Evolutionary conservation across 345 rosid species (phyloP).

Genomic region (Heritiera fomes): DNA sequence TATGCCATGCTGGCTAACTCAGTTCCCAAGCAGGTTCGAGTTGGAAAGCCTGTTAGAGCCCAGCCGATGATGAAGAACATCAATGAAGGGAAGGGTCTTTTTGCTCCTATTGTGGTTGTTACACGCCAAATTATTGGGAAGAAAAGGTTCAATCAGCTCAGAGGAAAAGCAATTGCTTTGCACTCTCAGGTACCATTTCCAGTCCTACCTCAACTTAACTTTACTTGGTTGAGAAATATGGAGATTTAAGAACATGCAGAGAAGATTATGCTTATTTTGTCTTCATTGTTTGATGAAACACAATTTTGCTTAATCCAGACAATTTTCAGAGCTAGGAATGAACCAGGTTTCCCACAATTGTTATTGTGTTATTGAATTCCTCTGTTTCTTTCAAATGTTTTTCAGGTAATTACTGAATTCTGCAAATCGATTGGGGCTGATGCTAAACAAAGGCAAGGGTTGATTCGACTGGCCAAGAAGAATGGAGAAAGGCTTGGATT

Average conservation of each 20-base stretch:
- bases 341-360: background rate
- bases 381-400: background rate
- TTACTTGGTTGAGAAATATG: too few species aligned
- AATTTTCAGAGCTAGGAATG: background rate
- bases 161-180: conserved; percentile 97
- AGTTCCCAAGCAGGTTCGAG: conserved; percentile 38
- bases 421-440: conserved; percentile 98
- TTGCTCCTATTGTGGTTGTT: conserved; percentile 79
- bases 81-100: conserved; percentile 93
- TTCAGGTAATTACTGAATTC: conserved; percentile 88
- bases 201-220: too few species aligned
- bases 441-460: conserved; percentile 91
- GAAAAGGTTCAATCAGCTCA: conserved; percentile 84
- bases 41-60: conserved; percentile 46
- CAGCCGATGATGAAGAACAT: conserved; percentile 84
- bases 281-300: background rate
- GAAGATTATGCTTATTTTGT: background rate
- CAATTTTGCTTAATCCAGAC: background rate
- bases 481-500: conserved; percentile 95
- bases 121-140: conserved; percentile 72
- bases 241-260: background rate
- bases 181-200: conserved; percentile 76
- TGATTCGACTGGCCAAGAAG: conserved; percentile 92
- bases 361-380: background rate
- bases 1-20: conserved; percentile 29